Conservation (phyloP, 495 filamentous ascomycete species). For the Jackrogersella minutella region DNA sequence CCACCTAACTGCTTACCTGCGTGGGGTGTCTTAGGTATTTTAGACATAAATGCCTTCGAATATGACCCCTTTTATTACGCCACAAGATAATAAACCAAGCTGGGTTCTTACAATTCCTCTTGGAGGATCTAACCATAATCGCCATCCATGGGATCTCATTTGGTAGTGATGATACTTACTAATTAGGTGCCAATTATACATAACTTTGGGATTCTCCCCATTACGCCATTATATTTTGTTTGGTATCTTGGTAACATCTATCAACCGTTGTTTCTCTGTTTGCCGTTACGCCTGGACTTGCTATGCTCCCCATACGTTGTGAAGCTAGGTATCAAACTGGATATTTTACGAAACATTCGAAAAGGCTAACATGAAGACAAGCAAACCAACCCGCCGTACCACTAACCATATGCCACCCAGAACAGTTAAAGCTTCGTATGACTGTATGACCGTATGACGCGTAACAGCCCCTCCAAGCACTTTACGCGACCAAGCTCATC, state of each 20-base stretch:
- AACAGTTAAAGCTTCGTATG: conserved; percentile 4
- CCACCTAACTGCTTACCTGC: neutral
- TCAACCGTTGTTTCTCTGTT: conserved; percentile 9
- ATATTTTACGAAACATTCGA: neutral
- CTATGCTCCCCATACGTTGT: neutral
- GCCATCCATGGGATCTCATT: neutral
- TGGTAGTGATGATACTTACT: too few relatives aligned
- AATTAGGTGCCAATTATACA: too few relatives aligned
- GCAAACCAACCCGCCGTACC: conserved; percentile 2
- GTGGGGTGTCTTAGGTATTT: neutral
- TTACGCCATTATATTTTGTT: conserved; percentile 7
- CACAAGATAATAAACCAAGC: too few relatives aligned
- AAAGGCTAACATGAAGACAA: neutral
- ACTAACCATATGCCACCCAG: neutral
- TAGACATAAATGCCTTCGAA: neutral
- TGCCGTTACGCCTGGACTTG: conserved; percentile 12
- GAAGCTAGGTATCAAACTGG: conserved; percentile 1
- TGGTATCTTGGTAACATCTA: conserved; percentile 25
- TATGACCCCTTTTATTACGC: neutral
- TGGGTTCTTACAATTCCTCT: neutral
- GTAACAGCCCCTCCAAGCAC: conserved; percentile 25
- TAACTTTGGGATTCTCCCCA: too few relatives aligned
- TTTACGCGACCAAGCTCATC: conserved; percentile 16
- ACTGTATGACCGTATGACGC: conserved; percentile 17
- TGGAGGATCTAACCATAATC: neutral